These are phyloP conservation scores for Bombardia bombarda DNA, from an alignment of 495 filamentous ascomycete genomes.

Conservation along the genomic window DNA sequence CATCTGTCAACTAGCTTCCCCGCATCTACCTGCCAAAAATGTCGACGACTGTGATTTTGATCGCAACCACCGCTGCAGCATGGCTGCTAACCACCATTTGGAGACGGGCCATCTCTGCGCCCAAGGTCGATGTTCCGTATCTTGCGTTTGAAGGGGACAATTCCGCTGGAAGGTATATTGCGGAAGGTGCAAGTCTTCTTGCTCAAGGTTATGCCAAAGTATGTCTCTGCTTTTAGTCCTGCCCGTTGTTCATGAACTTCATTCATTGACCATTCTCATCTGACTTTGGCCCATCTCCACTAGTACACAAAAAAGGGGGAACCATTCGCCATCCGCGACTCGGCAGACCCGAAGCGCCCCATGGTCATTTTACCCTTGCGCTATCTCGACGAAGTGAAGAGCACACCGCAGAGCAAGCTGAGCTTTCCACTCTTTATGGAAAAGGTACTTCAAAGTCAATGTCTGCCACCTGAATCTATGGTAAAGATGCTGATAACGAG, in stretches of 20 bases:
- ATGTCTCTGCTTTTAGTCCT: neutral
- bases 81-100: neutral
- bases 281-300: neutral
- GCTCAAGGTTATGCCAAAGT: neutral
- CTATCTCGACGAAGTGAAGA: conserved; percentile 1
- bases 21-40: no score
- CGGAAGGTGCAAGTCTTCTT: neutral
- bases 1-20: no score
- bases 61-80: no score
- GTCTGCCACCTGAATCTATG: neutral
- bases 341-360: neutral
- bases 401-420: neutral
- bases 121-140: neutral
- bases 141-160: neutral
- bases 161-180: neutral
- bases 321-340: neutral
- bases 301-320: neutral
- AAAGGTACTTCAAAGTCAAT: neutral
- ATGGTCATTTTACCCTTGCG: neutral
- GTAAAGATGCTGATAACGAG: neutral
- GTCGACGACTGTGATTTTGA: no score
- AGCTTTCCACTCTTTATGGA: conserved; percentile 1
- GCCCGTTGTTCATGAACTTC: neutral
- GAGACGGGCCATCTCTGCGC: neutral
- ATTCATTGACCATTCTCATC: neutral